Conservation (phyloP, 345 rosid genomes). For the Mangifera indica region DNA sequence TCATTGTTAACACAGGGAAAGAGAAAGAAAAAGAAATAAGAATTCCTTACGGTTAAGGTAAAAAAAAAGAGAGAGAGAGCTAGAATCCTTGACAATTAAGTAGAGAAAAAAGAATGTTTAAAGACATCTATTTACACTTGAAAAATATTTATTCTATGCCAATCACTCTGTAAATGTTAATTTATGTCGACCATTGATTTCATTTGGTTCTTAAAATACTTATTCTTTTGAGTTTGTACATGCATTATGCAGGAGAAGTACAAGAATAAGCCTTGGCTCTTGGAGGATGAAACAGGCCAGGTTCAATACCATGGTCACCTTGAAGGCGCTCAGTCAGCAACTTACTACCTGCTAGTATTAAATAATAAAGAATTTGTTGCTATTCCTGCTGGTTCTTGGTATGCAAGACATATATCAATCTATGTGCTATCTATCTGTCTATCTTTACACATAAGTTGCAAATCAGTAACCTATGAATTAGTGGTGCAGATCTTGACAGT, state of each 20-base stretch:
- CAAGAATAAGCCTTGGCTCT: conserved; percentile 90
- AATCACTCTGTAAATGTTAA: neutral
- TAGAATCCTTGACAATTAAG: no score
- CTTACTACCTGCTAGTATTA: conserved; percentile 83
- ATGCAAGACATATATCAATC: conserved; percentile 19
- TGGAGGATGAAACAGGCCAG: conserved; percentile 98
- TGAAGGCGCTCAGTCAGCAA: conserved; percentile 96
- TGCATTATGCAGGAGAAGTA: conserved; percentile 65
- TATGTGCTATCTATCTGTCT: no score
- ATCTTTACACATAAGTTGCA: neutral
- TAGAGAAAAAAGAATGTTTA: no score
- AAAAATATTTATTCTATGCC: no score
- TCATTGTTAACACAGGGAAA: no score
- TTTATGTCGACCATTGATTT: neutral
- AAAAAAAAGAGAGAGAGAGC: no score
- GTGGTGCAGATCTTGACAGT: neutral
- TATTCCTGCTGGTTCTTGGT: conserved; percentile 98
- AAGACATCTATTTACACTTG: no score
- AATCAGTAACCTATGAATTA: neutral
- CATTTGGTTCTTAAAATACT: neutral
- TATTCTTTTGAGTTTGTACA: neutral
- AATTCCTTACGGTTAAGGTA: no score
- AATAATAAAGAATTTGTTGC: conserved; percentile 84
- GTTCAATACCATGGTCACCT: conserved; percentile 86
- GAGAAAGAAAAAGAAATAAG: no score